These are phyloP conservation scores for Tolypocladium ovalisporum DNA, from an alignment of 2,329 filamentous ascomycete genomes.

Conservation along the genomic window DNA sequence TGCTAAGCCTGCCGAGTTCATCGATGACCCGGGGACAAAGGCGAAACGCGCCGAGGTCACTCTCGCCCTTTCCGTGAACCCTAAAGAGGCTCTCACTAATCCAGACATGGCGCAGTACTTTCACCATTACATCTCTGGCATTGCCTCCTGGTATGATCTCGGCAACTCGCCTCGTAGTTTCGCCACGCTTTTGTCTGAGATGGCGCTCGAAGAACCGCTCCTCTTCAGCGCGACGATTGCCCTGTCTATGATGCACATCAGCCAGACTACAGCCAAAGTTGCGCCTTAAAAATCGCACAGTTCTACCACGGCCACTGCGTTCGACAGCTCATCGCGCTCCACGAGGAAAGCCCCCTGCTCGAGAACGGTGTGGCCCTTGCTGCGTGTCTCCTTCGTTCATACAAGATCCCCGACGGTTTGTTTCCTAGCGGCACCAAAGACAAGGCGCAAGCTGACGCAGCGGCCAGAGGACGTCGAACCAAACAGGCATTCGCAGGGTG, in stretches of 20 bases:
- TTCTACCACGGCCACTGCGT: constrained; percentile 30
- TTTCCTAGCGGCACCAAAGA: too few species aligned
- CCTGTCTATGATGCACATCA: constrained; percentile 29
- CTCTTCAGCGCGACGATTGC: constrained; percentile 33
- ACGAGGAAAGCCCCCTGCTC: constrained; percentile 16
- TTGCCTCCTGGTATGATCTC: constrained; percentile 37
- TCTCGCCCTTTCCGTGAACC: constrained; percentile 6
- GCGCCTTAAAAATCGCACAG: constrained; percentile 18
- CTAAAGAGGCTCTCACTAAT: constrained; percentile 17
- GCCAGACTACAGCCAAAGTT: constrained; percentile 13
- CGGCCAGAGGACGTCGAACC: constrained; percentile 24
- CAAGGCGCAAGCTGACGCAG: too few species aligned
- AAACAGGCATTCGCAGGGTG: constrained; percentile 33
- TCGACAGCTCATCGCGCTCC: constrained; percentile 24
- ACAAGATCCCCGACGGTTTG: constrained; percentile 33
- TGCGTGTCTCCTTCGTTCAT: constrained; percentile 35
- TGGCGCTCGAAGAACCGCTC: constrained; percentile 26
- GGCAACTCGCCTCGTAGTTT: constrained; percentile 27
- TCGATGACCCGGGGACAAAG: not conserved
- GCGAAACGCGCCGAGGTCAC: not conserved
- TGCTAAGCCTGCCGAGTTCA: constrained; percentile 7
- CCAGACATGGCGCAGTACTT: constrained; percentile 24
- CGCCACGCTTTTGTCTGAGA: constrained; percentile 19
- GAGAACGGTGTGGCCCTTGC: constrained; percentile 29
- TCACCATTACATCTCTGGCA: constrained; percentile 23